These are phyloP conservation scores for Ogataea hybrid DNA, from an alignment of 1,139 yeast genomes.

Conservation along the genomic window DNA sequence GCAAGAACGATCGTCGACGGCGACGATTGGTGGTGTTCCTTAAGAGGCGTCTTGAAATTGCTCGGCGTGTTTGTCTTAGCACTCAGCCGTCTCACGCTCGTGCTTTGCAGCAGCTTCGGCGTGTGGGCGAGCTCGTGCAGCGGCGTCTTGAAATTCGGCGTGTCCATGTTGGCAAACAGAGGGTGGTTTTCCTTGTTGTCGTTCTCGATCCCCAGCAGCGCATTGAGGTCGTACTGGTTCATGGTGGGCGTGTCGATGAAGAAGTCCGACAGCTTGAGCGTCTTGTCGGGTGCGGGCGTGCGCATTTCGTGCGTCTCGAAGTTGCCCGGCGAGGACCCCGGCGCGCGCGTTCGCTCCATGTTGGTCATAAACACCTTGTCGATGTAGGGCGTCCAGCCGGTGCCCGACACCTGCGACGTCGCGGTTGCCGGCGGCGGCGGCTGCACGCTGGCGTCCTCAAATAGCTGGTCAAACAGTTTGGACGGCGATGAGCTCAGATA, in stretches of 20 bases:
- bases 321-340: conserved; percentile 19
- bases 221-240: conserved; percentile 18
- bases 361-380: conserved; percentile 22
- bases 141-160: conserved; percentile 23
- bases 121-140: conserved; percentile 20
- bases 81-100: conserved; percentile 14
- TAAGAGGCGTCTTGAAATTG: conserved; percentile 24
- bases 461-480: conserved; percentile 26
- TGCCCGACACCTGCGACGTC: conserved; percentile 12
- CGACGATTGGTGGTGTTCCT: conserved; percentile 25
- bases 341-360: conserved; percentile 1
- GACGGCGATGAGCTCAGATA: conserved; percentile 29
- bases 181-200: conserved; percentile 20
- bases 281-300: conserved; percentile 21
- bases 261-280: conserved; percentile 23
- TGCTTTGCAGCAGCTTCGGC: conserved; percentile 17
- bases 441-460: conserved; percentile 15
- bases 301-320: conserved; percentile 17
- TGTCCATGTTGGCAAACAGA: conserved; percentile 16
- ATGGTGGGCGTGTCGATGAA: conserved; percentile 25
- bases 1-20: conserved; percentile 32
- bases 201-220: conserved; percentile 17
- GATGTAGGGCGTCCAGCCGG: conserved; percentile 29
- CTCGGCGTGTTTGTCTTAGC: conserved; percentile 14
- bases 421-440: conserved; percentile 8